Conservation (phyloP, 2,329 filamentous ascomycete species). For the Epichloe hybrida region DNA sequence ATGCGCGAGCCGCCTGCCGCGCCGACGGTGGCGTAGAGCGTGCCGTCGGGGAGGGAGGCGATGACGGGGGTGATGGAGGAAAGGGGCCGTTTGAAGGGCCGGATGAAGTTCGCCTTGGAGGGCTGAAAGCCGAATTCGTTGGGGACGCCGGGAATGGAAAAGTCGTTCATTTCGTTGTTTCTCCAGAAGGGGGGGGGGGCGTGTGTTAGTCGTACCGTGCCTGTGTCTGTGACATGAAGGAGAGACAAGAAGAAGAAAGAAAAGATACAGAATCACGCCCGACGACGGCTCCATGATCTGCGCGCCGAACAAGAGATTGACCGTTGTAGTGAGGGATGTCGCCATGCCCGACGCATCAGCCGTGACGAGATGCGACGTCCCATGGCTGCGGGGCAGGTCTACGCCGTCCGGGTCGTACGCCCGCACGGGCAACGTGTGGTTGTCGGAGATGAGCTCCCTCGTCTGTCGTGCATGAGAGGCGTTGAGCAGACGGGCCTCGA, state of each 20-base stretch:
- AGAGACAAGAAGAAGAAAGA: not conserved
- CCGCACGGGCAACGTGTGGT: slow-evolving; percentile 54
- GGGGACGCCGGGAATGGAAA: slow-evolving; percentile 62
- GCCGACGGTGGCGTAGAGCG: slow-evolving; percentile 55
- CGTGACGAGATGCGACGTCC: slow-evolving; percentile 60
- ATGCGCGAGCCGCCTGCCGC: slow-evolving; percentile 74
- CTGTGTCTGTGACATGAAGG: not conserved
- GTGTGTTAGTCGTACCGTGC: not conserved
- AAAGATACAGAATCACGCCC: slow-evolving; percentile 55
- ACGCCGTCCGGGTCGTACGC: slow-evolving; percentile 59
- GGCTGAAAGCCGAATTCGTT: slow-evolving; percentile 84
- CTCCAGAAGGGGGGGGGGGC: slow-evolving; percentile 8
- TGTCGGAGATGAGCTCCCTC: slow-evolving; percentile 56
- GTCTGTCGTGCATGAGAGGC: slow-evolving; percentile 44
- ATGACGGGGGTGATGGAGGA: slow-evolving; percentile 75
- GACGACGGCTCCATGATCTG: slow-evolving; percentile 67
- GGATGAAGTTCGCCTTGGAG: slow-evolving; percentile 66
- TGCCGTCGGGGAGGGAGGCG: slow-evolving; percentile 47
- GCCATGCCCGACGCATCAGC: slow-evolving; percentile 63
- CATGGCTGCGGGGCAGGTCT: slow-evolving; percentile 55
- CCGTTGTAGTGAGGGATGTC: slow-evolving; percentile 70
- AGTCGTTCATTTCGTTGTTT: slow-evolving; percentile 63
- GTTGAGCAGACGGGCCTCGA: slow-evolving; percentile 56
- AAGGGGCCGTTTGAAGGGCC: slow-evolving; percentile 66
- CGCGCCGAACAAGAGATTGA: slow-evolving; percentile 78